Evolutionary conservation across 2,329 filamentous ascomycete genomes (phyloP).

Genomic region (Scytalidium lignicola): DNA sequence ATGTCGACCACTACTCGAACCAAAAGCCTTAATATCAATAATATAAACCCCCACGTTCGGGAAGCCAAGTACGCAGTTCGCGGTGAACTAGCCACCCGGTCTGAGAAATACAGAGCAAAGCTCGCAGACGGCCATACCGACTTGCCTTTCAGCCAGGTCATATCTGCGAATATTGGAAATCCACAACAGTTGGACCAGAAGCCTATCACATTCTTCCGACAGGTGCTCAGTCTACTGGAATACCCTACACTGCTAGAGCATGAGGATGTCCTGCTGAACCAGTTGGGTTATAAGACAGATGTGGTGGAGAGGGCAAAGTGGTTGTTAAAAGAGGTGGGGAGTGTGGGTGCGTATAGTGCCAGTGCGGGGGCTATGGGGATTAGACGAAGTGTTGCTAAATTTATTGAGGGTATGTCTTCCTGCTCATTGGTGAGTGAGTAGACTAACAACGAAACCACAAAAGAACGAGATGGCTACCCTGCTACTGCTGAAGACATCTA

Average conservation of each 20-base stretch:
- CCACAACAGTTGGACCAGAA: conserved; percentile 98
- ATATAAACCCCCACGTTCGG: conserved; percentile 87
- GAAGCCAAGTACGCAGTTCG: conserved; percentile 93
- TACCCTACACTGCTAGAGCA: conserved; percentile 82
- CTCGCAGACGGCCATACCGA: conserved; percentile 50
- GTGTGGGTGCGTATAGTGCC: conserved; percentile 93
- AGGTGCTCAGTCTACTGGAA: conserved; percentile 89
- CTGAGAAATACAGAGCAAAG: conserved; percentile 79
- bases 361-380: conserved; percentile 85
- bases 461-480: conserved; percentile 81
- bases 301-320: conserved; percentile 78
- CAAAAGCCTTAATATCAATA: conserved; percentile 64
- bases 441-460: conserved; percentile 2
- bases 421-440: neutral
- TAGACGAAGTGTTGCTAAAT: conserved; percentile 83
- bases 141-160: conserved; percentile 84
- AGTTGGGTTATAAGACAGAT: conserved; percentile 83
- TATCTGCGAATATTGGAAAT: conserved; percentile 98
- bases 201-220: conserved; percentile 97
- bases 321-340: conserved; percentile 78
- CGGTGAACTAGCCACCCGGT: conserved; percentile 89
- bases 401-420: conserved; percentile 71
- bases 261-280: conserved; percentile 68
- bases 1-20: conserved; percentile 33
- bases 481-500: conserved; percentile 79